phyloP scores from a whole-genome alignment of 2,329 filamentous ascomycete genomes.

The Diaporthe citrichinensis region DNA sequence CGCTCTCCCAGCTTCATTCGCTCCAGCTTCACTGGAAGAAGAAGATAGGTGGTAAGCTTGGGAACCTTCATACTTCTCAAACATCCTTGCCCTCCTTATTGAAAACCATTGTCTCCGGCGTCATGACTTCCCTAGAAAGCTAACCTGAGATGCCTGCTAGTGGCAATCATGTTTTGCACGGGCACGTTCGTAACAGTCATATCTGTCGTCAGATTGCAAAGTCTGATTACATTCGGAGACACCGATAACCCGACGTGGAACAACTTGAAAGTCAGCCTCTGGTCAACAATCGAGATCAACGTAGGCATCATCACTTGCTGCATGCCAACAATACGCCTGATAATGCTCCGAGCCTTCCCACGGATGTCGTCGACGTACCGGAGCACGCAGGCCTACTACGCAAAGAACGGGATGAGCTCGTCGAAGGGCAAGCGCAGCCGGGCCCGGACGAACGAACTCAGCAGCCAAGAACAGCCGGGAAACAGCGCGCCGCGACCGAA shows the following conservation, averaged over 20 bases:
- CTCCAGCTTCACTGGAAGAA: constrained; percentile 62
- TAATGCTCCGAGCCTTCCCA: constrained; percentile 50
- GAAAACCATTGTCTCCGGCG: neutral
- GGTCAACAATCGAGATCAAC: constrained; percentile 54
- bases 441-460: constrained; percentile 17
- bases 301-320: constrained; percentile 53
- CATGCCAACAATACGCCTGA: constrained; percentile 50
- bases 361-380: constrained; percentile 34
- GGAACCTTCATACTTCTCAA: neutral
- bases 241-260: constrained; percentile 51
- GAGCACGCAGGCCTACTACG: constrained; percentile 30
- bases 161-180: constrained; percentile 61
- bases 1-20: constrained; percentile 57
- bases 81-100: neutral
- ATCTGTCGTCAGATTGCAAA: constrained; percentile 50
- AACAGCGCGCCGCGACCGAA: neutral
- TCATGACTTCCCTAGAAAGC: neutral
- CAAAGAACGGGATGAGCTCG: constrained; percentile 19
- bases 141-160: neutral
- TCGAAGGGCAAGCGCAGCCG: constrained; percentile 11
- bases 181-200: constrained; percentile 57
- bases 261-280: constrained; percentile 48
- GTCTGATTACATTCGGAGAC: constrained; percentile 49
- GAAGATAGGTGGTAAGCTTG: constrained; percentile 53
- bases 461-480: constrained; percentile 2